Base-by-base conservation (phyloP, 2,329 filamentous ascomycete species). In the Colletotrichum spaethianum region DNA sequence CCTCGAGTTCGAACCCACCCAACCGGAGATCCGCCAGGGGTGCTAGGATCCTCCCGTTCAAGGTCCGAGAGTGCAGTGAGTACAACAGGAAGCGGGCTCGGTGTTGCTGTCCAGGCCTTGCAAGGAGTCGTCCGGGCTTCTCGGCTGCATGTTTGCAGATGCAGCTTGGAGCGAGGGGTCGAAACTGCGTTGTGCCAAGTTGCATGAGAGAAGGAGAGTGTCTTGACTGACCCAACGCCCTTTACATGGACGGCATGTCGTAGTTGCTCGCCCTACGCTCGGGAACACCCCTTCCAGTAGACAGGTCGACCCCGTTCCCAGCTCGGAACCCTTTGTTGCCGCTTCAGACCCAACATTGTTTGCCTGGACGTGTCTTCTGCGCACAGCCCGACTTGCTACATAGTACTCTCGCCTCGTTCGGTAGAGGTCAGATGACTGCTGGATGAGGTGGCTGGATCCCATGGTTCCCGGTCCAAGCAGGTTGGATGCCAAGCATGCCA, bases 11-110 rank as follows among this genome's bases (percentile, higher is more conserved):
- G 23, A 60, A 23, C 40, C 63, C 55, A 66, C 50, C 67, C 50
- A 50, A 67, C 63, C 63, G 63, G 55, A 67, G 63, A 67, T 61
- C 67, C 67, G 67, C 63, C 53, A 46, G 55, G 46, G 48, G 50
- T 67, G 52, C 68, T 68, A 68, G 63, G 64, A 68, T 67, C 46
- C 67, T 71, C 68, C 56, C 68, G 68, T 18, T 26, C 48, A 31
- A 52, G 23, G 53, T 33, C 42, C 40, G 44, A 42, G 62, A 31
- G 23, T 23, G 26, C 48, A 52, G 26, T 28, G 48, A 31, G 48
- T 14, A 52, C 48, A 7, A 23, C 14, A 52, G 26, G 8, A n/a
- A 50, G 48, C 2, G 9, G 26, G 28, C 48, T 52, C 48, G 20
- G 18, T 18, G 14, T n/a, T 9, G 18, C 12, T 12, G 18, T 33